Evolutionary conservation across 2,329 filamentous ascomycete species (phyloP).

Genomic region (Alternaria triticimaculans): DNA sequence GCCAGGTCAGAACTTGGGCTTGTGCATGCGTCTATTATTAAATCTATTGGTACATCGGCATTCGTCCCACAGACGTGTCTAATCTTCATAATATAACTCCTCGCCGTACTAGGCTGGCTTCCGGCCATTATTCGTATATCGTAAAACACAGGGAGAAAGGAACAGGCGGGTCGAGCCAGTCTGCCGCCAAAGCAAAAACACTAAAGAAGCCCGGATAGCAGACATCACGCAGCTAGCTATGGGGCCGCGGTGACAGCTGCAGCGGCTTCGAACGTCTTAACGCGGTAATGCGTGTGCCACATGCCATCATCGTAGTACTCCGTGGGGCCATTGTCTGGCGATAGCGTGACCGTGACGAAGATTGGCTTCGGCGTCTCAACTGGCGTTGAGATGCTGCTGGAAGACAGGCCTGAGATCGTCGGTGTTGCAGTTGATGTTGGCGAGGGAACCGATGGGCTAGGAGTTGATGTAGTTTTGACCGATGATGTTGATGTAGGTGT

Average conservation of each 20-base stretch:
- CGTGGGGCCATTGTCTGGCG: constrained; percentile 34
- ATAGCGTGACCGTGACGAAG: constrained; percentile 40
- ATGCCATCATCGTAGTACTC: constrained; percentile 55
- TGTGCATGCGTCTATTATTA: constrained; percentile 6
- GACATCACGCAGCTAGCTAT: background rate
- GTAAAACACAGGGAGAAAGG: constrained; percentile 7
- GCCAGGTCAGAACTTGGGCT: background rate
- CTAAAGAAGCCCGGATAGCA: background rate
- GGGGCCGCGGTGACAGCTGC: constrained; percentile 11
- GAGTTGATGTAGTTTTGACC: background rate
- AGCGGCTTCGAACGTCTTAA: constrained; percentile 41
- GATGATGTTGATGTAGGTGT: constrained; percentile 2
- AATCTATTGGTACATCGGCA: constrained; percentile 1
- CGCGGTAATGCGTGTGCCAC: constrained; percentile 53
- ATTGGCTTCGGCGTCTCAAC: constrained; percentile 29
- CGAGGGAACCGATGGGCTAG: constrained; percentile 30
- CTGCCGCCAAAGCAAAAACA: background rate
- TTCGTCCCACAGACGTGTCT: constrained; percentile 1
- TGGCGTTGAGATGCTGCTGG: constrained; percentile 17
- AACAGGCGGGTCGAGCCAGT: constrained; percentile 8
- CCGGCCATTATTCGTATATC: constrained; percentile 14
- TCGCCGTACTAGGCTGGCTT: constrained; percentile 1
- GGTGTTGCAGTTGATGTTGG: constrained; percentile 19
- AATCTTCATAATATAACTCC: background rate
- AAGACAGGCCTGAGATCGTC: constrained; percentile 16